phyloP scores from a whole-genome alignment of 2,329 filamentous ascomycete species.

The Hypoxylon sp. region DNA sequence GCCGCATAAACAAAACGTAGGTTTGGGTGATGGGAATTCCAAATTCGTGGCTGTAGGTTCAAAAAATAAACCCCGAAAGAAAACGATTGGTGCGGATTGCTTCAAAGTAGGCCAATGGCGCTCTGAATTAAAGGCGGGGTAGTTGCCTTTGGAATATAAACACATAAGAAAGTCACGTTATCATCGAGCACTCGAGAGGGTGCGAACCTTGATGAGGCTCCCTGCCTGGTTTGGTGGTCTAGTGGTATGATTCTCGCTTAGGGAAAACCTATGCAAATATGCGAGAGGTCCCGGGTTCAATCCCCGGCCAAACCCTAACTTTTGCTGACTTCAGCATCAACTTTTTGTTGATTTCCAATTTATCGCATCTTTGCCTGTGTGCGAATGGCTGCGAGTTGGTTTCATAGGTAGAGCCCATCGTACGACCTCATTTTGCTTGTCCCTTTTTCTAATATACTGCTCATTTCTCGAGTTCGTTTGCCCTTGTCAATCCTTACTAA shows the following conservation, averaged over 20 bases:
- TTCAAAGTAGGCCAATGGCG: not conserved
- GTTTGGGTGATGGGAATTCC: constrained; percentile 1
- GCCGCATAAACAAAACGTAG: constrained; percentile 6
- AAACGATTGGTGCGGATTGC: not conserved
- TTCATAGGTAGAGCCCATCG: not conserved
- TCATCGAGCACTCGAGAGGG: not conserved
- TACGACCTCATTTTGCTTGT: not conserved
- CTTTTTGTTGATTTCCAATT: not conserved
- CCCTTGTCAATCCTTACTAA: not conserved
- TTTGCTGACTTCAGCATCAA: not conserved
- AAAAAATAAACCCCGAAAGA: constrained; percentile 39
- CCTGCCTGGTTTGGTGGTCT: constrained; percentile 8
- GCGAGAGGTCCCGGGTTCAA: constrained; percentile 42
- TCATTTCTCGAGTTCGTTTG: not conserved
- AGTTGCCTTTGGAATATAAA: not conserved
- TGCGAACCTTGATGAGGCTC: not conserved
- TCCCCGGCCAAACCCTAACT: constrained; percentile 34
- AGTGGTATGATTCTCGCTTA: constrained; percentile 25
- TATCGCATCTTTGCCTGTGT: not conserved
- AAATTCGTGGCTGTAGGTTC: constrained; percentile 24
- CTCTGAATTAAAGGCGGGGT: not conserved
- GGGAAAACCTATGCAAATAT: constrained; percentile 18
- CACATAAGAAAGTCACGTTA: not conserved
- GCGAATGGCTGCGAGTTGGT: not conserved
- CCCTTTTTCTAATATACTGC: not conserved